A percentile compares a stretch with the other conserved stretches of the same genome.
These are phyloP conservation scores for Leucosporidium creatinivorum DNA, from an alignment of 768 basidiomycete species.

Conservation along the genomic window DNA sequence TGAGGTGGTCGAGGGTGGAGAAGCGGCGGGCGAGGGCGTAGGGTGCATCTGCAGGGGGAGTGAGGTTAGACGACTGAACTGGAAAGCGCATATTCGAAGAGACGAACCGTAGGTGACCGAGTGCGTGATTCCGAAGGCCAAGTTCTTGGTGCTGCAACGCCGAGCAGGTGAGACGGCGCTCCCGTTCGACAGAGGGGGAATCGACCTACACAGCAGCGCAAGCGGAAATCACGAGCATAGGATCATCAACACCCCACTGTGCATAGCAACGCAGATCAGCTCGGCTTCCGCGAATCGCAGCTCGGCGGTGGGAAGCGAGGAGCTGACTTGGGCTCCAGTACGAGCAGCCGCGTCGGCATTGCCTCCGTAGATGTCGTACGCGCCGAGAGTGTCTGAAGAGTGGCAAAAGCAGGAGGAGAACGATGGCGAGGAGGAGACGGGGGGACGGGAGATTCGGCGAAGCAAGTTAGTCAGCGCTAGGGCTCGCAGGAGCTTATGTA, in stretches of 20 bases:
- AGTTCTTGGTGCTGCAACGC: constrained; percentile 1
- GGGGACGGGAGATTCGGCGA: too few species aligned
- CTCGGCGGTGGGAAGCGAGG: too few species aligned
- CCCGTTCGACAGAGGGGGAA: too few species aligned
- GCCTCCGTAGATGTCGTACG: not conserved
- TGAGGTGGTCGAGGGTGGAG: constrained; percentile 21
- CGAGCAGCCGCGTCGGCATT: not conserved
- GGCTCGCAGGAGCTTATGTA: too few species aligned
- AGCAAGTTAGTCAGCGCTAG: too few species aligned
- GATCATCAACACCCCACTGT: not conserved
- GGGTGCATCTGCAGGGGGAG: not conserved
- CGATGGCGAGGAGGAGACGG: too few species aligned
- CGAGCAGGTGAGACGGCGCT: too few species aligned
- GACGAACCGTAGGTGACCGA: constrained; percentile 1
- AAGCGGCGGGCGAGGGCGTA: constrained; percentile 16
- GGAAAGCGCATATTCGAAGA: too few species aligned
- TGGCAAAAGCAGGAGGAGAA: too few species aligned
- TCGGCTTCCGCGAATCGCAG: too few species aligned
- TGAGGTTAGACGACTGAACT: too few species aligned
- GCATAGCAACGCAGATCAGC: too few species aligned
- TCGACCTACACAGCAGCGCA: not conserved
- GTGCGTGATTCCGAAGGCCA: constrained; percentile 16
- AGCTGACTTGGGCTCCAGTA: not conserved
- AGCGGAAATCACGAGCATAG: not conserved
- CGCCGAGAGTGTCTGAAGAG: not conserved